phyloP scores from a whole-genome alignment of 257 asterid genomes.

The Cynanchum wilfordii region DNA sequence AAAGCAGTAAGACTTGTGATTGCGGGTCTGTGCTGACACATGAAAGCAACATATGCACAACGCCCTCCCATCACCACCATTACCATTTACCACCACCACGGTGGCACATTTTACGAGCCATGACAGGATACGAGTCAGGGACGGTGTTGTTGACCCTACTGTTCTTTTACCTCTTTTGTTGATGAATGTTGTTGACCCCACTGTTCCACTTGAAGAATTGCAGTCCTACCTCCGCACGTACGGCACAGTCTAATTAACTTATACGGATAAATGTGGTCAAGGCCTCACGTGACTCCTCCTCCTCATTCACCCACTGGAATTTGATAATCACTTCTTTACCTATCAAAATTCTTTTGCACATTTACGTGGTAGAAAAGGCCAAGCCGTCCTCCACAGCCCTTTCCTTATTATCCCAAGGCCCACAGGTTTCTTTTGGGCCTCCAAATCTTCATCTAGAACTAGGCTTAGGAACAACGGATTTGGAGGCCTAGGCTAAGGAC shows the following conservation, averaged over 20 bases:
- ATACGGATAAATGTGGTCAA: neutral
- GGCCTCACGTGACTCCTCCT: neutral
- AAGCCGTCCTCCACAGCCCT: neutral
- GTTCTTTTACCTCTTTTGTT: no score
- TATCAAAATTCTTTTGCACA: no score
- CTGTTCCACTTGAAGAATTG: neutral
- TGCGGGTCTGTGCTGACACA: constrained; percentile 37
- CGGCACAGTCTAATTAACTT: neutral
- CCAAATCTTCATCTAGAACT: neutral
- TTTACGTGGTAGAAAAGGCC: neutral
- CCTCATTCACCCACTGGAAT: neutral
- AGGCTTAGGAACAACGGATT: no score
- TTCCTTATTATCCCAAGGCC: neutral
- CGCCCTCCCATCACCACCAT: neutral
- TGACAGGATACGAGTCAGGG: constrained; percentile 13
- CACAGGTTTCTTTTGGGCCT: neutral
- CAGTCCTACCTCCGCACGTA: neutral
- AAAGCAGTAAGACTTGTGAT: constrained; percentile 36
- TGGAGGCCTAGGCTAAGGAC: no score
- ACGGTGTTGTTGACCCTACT: constrained; percentile 2
- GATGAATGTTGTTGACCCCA: neutral
- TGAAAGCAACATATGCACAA: constrained; percentile 34
- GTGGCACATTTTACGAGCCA: constrained; percentile 43
- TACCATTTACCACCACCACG: neutral
- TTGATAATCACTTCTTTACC: no score